phyloP scores from a whole-genome alignment of 106 monocot genomes.

The Posidonia australis region DNA sequence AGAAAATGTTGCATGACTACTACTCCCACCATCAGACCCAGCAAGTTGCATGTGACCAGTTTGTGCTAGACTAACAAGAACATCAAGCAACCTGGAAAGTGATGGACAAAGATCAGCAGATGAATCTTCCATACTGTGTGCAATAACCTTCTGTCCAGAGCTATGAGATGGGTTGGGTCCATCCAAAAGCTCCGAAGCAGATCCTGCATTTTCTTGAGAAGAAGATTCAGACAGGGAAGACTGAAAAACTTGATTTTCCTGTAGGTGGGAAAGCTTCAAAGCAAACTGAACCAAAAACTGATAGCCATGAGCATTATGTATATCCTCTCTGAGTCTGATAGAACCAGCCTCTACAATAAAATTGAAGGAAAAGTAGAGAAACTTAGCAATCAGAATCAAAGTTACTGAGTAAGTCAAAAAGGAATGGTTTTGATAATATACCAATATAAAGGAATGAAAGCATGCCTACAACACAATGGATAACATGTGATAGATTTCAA shows the following conservation, averaged over 20 bases:
- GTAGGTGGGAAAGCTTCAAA: constrained; percentile 53
- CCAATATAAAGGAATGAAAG: no score
- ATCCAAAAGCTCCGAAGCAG: constrained; percentile 5
- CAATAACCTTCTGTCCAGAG: constrained; percentile 6
- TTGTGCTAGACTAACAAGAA: constrained; percentile 83
- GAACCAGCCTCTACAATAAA: constrained; percentile 60
- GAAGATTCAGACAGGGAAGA: constrained; percentile 20
- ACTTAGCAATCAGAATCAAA: background rate
- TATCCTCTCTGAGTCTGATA: constrained; percentile 67
- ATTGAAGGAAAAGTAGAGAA: background rate
- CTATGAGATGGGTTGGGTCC: constrained; percentile 1
- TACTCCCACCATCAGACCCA: constrained; percentile 40
- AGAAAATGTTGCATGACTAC: background rate
- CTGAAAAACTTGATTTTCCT: constrained; percentile 28
- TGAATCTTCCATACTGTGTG: constrained; percentile 20
- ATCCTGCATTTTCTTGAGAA: constrained; percentile 12
- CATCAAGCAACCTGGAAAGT: constrained; percentile 78
- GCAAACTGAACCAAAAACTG: constrained; percentile 96
- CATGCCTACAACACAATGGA: no score
- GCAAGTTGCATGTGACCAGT: constrained; percentile 46
- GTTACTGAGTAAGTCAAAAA: no score
- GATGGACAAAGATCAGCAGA: constrained; percentile 50
- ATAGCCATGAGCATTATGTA: constrained; percentile 97
- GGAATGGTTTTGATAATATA: no score
- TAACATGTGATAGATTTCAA: no score